Evolutionary conservation across 345 rosid genomes (phyloP).

Genomic region (Anacardium occidentale): DNA sequence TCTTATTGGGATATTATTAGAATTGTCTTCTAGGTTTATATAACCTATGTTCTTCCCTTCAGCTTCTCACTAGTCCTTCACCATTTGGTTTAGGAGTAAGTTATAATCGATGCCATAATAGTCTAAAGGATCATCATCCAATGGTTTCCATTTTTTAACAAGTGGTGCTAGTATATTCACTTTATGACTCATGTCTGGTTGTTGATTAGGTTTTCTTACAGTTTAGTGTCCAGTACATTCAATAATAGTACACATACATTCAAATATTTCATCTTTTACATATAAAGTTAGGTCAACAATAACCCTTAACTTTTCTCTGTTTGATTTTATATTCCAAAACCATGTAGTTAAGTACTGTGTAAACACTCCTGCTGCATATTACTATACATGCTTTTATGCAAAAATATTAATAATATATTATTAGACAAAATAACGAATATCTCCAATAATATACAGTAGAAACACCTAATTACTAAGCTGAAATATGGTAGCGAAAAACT

Average conservation of each 20-base stretch:
- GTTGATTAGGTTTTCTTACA: conserved; percentile 61
- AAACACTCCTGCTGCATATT: too few relatives aligned
- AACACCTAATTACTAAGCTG: too few relatives aligned
- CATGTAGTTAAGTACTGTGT: conserved; percentile 71
- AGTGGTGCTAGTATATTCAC: conserved; percentile 70
- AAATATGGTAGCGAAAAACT: too few relatives aligned
- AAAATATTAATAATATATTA: too few relatives aligned
- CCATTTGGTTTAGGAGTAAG: conserved; percentile 75
- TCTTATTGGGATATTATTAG: conserved; percentile 66
- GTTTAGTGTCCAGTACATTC: conserved; percentile 83
- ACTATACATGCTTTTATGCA: too few relatives aligned
- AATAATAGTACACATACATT: conserved; percentile 51
- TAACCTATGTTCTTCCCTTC: conserved; percentile 67
- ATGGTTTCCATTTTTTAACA: conserved; percentile 72
- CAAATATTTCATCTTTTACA: conserved; percentile 46
- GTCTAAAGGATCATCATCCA: conserved; percentile 49
- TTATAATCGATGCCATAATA: conserved; percentile 74
- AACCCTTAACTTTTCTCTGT: conserved; percentile 50
- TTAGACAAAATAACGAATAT: too few relatives aligned
- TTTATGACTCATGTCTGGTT: conserved; percentile 77
- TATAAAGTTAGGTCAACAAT: conserved; percentile 59
- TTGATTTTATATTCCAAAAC: conserved; percentile 65
- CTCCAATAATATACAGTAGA: too few relatives aligned
- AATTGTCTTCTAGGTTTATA: conserved; percentile 55
- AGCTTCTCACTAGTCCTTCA: conserved; percentile 76